Evolutionary conservation across 2,329 filamentous ascomycete genomes (phyloP), one percentile per base, ranked within the genome.

Genomic region (Pseudogymnoascus sp.): DNA sequence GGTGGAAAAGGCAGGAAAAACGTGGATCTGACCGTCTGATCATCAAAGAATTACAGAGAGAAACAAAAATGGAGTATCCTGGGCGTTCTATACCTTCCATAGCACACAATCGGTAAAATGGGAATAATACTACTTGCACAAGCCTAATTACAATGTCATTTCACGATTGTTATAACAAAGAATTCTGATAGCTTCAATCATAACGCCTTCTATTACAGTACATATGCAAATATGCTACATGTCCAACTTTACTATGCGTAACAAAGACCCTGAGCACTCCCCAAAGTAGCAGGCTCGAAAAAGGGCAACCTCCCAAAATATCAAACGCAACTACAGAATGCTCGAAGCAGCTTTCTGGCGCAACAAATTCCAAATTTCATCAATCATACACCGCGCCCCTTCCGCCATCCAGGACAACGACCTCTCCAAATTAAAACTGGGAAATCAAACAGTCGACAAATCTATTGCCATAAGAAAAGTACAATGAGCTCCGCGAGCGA

Each of bases 401-500:
- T 35, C 50, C 50, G 3, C 28, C 50, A 18, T 56, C 33, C 28
- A 56, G 50, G 50, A 56, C 50, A 56, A 33, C 50, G 50, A 56
- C 18, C 50, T 31, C 50, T 56, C 10, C 50, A 56, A 56, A 56
- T 56, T 56, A 56, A 56, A 56, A 56, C 28, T 56, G n/a, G 28
- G 10, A 56, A 56, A 56, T 18, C 50, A 56, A 56, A 56, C 28
- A 56, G 50, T 21, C 50, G 50, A 11, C 50, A 56, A 56, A 18
- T 56, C 50, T 56, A 56, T 56, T 56, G 50, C 50, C 50, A 56
- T 56, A 56, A 56, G 50, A 56, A 56, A 56, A 6, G 50, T 56
- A 56, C 50, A 35, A 35, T 35, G 50, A 35, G 50, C 50, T 56
- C 50, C 50, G 35, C 50, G 28, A 14, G n/a, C 5, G 23, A 28